Conservation (phyloP, 805 yeast genomes). For the Candida ipomoeae region DNA sequence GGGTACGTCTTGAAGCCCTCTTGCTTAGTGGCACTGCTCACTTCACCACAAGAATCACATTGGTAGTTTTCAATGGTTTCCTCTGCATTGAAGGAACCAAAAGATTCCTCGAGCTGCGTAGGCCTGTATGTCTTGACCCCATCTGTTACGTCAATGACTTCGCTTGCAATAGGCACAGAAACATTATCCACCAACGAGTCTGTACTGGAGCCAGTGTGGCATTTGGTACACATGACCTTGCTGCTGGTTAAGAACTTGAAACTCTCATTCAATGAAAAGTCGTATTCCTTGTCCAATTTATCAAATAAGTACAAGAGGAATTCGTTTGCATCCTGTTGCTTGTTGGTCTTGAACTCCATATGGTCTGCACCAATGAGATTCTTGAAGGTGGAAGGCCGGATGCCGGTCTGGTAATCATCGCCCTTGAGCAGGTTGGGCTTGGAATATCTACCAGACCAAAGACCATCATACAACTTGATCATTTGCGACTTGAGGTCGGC, state of each 20-base stretch:
- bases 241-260: conserved; percentile 66
- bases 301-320: conserved; percentile 68
- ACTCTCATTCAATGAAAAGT: conserved; percentile 44
- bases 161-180: conserved; percentile 53
- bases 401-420: conserved; percentile 64
- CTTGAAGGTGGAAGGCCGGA: conserved; percentile 75
- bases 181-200: conserved; percentile 58
- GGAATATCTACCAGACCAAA: conserved; percentile 70
- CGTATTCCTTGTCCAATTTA: conserved; percentile 49
- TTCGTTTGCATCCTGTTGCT: conserved; percentile 95
- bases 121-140: conserved; percentile 46
- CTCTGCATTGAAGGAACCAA: conserved; percentile 40
- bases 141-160: conserved; percentile 34
- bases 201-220: conserved; percentile 58
- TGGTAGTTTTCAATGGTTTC: conserved; percentile 58
- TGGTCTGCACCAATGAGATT: conserved; percentile 72
- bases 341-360: conserved; percentile 76
- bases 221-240: conserved; percentile 54
- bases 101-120: conserved; percentile 47
- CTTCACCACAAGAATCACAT: conserved; percentile 52
- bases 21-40: conserved; percentile 30
- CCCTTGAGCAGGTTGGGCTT: conserved; percentile 44
- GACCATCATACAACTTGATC: conserved; percentile 74
- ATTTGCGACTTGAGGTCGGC: conserved; percentile 70
- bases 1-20: conserved; percentile 64